These are phyloP conservation scores for Aphanomyces invadans DNA, from an alignment of 352 stramenopile species.

Conservation along the genomic window DNA sequence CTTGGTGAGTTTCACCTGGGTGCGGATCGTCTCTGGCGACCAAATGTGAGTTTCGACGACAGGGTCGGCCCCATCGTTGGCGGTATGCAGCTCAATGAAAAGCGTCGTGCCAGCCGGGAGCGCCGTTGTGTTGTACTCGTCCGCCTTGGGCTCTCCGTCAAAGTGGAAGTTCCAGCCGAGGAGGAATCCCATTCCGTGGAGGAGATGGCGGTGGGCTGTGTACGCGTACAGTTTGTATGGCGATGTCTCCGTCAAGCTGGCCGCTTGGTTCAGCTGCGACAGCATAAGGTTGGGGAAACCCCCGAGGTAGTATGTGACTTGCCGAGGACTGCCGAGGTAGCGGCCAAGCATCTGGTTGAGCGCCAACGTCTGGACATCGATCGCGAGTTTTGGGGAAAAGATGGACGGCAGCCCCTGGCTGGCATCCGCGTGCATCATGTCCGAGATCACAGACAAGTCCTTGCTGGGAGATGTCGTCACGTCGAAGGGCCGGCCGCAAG, in stretches of 20 bases:
- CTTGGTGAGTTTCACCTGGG: slow-evolving; percentile 67
- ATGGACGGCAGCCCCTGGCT: slow-evolving; percentile 51
- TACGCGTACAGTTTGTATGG: slow-evolving; percentile 80
- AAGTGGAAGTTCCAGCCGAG: slow-evolving; percentile 67
- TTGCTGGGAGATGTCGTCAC: slow-evolving; percentile 30
- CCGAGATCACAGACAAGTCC: slow-evolving; percentile 40
- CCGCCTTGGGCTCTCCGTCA: slow-evolving; percentile 26
- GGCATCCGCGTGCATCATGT: slow-evolving; percentile 74
- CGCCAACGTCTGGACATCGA: slow-evolving; percentile 51
- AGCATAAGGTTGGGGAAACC: slow-evolving; percentile 65
- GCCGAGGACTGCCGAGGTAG: slow-evolving; percentile 69
- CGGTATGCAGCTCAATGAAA: slow-evolving; percentile 69
- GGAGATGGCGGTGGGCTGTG: slow-evolving; percentile 66
- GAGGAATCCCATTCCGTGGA: slow-evolving; percentile 70
- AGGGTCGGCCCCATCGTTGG: slow-evolving; percentile 40
- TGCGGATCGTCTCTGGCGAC: slow-evolving; percentile 54
- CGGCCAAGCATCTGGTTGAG: slow-evolving; percentile 80
- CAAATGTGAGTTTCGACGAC: slow-evolving; percentile 62
- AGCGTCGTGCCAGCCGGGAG: slow-evolving; percentile 67
- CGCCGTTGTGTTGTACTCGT: slow-evolving; percentile 53
- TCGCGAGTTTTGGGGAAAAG: slow-evolving; percentile 41
- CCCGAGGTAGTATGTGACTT: slow-evolving; percentile 77
- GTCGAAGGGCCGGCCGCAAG: slow-evolving; percentile 33
- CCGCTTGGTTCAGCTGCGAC: slow-evolving; percentile 41
- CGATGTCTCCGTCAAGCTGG: slow-evolving; percentile 28